A percentile compares a stretch with the other conserved stretches of the same genome.
Evolutionary conservation across 495 filamentous ascomycete genomes (phyloP).

Genomic region (Aspergillus sclerotioniger): DNA sequence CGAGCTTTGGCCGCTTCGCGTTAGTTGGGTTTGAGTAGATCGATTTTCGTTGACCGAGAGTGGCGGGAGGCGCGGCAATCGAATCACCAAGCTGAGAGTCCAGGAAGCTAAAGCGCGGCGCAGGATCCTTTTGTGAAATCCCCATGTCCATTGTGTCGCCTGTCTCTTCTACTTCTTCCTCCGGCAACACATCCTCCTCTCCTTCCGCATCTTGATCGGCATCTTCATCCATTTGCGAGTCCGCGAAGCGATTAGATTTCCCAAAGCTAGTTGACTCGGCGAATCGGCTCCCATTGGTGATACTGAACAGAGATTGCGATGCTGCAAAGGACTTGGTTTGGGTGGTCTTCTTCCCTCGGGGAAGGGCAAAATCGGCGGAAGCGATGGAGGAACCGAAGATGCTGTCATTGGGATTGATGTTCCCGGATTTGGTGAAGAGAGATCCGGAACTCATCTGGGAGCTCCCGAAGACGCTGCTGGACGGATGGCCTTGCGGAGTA

Average conservation of each 20-base stretch:
- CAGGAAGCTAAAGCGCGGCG: conserved; percentile 30
- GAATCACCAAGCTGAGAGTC: conserved; percentile 35
- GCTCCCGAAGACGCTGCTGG: conserved; percentile 61
- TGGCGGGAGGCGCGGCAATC: conserved; percentile 16
- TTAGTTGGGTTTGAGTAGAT: conserved; percentile 44
- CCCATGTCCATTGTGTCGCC: conserved; percentile 31
- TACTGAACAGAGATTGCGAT: conserved; percentile 35
- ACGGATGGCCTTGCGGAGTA: conserved; percentile 67
- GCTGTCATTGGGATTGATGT: conserved; percentile 42
- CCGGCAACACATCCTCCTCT: conserved; percentile 34
- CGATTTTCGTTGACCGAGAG: conserved; percentile 31
- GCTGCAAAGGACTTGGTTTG: conserved; percentile 25
- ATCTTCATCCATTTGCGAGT: conserved; percentile 35
- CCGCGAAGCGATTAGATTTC: conserved; percentile 29
- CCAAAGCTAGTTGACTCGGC: conserved; percentile 35
- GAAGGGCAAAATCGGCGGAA: conserved; percentile 35
- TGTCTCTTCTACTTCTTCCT: conserved; percentile 39
- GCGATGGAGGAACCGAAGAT: conserved; percentile 44
- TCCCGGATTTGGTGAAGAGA: conserved; percentile 40
- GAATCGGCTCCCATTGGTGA: conserved; percentile 43
- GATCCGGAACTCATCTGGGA: conserved; percentile 56
- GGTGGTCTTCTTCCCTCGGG: conserved; percentile 30
- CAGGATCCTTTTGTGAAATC: conserved; percentile 17
- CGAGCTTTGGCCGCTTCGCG: conserved; percentile 45
- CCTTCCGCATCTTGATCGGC: conserved; percentile 34